A percentile compares a stretch with the other conserved stretches of the same genome.
Conservation (phyloP, 345 rosid species). For the Aurinia saxatilis region DNA sequence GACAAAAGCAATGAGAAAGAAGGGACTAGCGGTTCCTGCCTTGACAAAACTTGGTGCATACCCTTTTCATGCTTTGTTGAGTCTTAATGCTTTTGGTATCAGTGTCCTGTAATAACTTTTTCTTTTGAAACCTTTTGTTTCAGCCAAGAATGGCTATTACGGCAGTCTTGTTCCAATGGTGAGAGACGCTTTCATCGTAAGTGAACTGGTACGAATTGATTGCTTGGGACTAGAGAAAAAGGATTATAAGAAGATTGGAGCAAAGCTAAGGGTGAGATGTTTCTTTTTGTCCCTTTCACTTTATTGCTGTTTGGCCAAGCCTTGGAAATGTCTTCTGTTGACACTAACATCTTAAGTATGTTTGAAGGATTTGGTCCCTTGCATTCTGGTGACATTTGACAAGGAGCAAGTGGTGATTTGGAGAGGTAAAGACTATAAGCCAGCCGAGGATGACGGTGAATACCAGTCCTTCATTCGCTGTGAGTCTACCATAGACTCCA, state of each 20-base stretch:
- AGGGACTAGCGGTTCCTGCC: constrained; percentile 67
- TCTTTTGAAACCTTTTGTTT: constrained; percentile 11
- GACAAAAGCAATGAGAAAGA: constrained; percentile 82
- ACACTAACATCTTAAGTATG: constrained; percentile 1
- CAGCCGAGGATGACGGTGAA: constrained; percentile 36
- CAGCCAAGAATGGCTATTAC: constrained; percentile 91
- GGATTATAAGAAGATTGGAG: constrained; percentile 90
- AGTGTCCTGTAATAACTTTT: neutral
- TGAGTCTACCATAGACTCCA: constrained; percentile 24
- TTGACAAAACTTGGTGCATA: constrained; percentile 65
- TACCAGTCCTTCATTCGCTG: constrained; percentile 24
- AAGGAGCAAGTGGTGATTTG: constrained; percentile 90
- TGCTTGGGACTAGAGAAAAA: constrained; percentile 76
- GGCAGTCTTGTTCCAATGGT: constrained; percentile 88
- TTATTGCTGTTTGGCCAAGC: neutral
- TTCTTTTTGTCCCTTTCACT: neutral
- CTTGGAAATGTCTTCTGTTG: neutral
- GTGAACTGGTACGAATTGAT: constrained; percentile 72
- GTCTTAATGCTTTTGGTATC: neutral
- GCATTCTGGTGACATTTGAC: constrained; percentile 77
- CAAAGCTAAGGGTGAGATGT: constrained; percentile 69
- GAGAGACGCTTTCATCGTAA: constrained; percentile 76
- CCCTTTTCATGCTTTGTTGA: neutral
- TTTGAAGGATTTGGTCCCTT: constrained; percentile 75
- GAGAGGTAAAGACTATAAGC: constrained; percentile 67